phyloP scores from a whole-genome alignment of 2,329 filamentous ascomycete species.

The Incumbomyces delicatus region DNA sequence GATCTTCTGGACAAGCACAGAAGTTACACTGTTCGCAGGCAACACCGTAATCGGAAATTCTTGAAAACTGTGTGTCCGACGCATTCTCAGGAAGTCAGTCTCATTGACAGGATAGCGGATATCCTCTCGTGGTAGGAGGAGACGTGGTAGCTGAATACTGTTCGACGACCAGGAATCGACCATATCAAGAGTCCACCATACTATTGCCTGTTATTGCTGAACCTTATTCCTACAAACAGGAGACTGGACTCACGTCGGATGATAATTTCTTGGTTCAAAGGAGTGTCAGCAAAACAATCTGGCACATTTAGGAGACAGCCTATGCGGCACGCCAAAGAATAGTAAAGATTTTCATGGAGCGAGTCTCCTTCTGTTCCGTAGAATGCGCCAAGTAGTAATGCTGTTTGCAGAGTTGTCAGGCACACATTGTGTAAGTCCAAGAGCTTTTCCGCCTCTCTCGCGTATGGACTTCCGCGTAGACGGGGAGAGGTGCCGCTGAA shows the following conservation, averaged over 20 bases:
- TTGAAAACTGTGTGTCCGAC: constrained; percentile 2
- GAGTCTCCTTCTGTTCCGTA: constrained; percentile 23
- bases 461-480: constrained; percentile 12
- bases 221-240: too few relatives aligned
- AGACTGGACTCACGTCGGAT: constrained; percentile 7
- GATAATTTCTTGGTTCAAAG: constrained; percentile 29
- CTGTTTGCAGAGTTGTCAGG: constrained; percentile 31
- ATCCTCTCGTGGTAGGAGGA: constrained; percentile 22
- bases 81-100: constrained; percentile 23
- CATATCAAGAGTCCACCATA: constrained; percentile 35
- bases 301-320: constrained; percentile 30
- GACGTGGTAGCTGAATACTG: constrained; percentile 27
- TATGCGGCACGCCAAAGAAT: constrained; percentile 29
- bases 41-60: constrained; percentile 2
- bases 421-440: constrained; percentile 30
- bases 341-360: constrained; percentile 31
- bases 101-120: constrained; percentile 31
- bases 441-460: constrained; percentile 13
- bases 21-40: constrained; percentile 12
- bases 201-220: too few relatives aligned
- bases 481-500: constrained; percentile 11
- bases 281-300: constrained; percentile 21
- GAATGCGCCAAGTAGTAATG: constrained; percentile 31
- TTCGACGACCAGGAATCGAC: constrained; percentile 33
- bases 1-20: constrained; percentile 31